phyloP scores from a whole-genome alignment of 2,329 filamentous ascomycete genomes.

The Cercospora janseana region DNA sequence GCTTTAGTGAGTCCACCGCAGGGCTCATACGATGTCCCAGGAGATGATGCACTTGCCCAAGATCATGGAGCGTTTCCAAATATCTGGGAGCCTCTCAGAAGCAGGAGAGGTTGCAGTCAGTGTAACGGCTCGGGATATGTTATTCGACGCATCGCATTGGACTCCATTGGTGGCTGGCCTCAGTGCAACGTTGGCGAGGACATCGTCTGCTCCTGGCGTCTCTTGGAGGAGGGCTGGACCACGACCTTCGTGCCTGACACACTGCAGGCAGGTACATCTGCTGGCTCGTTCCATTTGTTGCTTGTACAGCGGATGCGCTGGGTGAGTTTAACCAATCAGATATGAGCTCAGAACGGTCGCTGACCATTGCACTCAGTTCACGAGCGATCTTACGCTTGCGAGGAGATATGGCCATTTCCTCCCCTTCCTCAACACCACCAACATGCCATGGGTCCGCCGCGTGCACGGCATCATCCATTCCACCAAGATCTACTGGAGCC shows the following conservation, averaged over 20 bases:
- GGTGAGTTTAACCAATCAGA: constrained; percentile 27
- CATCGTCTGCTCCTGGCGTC: constrained; percentile 57
- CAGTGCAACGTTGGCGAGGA: constrained; percentile 61
- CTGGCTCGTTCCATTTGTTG: constrained; percentile 56
- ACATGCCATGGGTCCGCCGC: neutral
- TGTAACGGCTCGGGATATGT: constrained; percentile 65
- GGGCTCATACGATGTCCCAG: constrained; percentile 62
- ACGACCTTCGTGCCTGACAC: constrained; percentile 60
- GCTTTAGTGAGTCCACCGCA: constrained; percentile 61
- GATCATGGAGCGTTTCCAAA: constrained; percentile 60
- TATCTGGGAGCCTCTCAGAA: constrained; percentile 49
- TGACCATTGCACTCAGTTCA: neutral
- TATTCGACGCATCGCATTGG: constrained; percentile 58
- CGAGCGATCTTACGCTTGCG: neutral
- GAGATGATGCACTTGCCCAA: constrained; percentile 58
- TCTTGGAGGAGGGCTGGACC: constrained; percentile 62
- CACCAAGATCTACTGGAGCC: constrained; percentile 7
- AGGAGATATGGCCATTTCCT: constrained; percentile 5
- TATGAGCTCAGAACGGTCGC: neutral
- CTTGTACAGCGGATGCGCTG: constrained; percentile 59
- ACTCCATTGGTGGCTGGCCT: constrained; percentile 62
- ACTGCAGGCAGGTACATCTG: constrained; percentile 60
- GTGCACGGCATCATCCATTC: constrained; percentile 5
- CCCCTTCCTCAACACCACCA: neutral
- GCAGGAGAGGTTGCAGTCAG: constrained; percentile 55